Conservation (phyloP, 1,284 basidiomycete genomes). For the Chiua sp. region DNA sequence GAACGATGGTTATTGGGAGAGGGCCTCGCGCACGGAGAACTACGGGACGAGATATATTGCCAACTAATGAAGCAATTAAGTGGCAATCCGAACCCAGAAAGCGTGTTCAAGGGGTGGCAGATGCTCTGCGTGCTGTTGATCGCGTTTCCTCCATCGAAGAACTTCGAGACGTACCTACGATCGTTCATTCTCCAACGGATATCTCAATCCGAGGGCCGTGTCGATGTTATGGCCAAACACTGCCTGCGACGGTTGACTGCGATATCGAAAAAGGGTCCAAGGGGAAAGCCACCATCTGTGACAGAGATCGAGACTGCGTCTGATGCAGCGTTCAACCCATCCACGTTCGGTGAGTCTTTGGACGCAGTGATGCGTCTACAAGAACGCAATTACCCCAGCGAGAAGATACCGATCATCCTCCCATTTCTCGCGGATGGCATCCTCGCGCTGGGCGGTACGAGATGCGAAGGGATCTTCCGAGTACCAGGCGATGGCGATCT, state of each 20-base stretch:
- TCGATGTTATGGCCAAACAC: slow-evolving; percentile 90
- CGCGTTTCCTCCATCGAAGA: slow-evolving; percentile 90
- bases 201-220: slow-evolving; percentile 69
- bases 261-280: slow-evolving; percentile 80
- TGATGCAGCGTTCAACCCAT: slow-evolving; percentile 92
- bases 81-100: slow-evolving; percentile 82
- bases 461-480: slow-evolving; percentile 89
- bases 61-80: slow-evolving; percentile 92
- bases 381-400: slow-evolving; percentile 80
- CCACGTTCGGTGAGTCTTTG: slow-evolving; percentile 89
- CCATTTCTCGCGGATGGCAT: slow-evolving; percentile 93
- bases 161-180: slow-evolving; percentile 83
- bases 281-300: slow-evolving; percentile 79
- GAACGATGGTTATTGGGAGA: slow-evolving; percentile 85
- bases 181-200: slow-evolving; percentile 78
- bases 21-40: slow-evolving; percentile 77
- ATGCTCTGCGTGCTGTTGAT: slow-evolving; percentile 86
- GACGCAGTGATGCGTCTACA: slow-evolving; percentile 85
- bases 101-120: slow-evolving; percentile 90
- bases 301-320: slow-evolving; percentile 90
- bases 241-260: slow-evolving; percentile 74
- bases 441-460: slow-evolving; percentile 83
- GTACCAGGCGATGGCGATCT: slow-evolving; percentile 88
- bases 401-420: slow-evolving; percentile 88
- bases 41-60: slow-evolving; percentile 92